These are phyloP conservation scores for Kwoniella sp. DNA, from an alignment of 768 basidiomycete genomes.

Conservation along the genomic window DNA sequence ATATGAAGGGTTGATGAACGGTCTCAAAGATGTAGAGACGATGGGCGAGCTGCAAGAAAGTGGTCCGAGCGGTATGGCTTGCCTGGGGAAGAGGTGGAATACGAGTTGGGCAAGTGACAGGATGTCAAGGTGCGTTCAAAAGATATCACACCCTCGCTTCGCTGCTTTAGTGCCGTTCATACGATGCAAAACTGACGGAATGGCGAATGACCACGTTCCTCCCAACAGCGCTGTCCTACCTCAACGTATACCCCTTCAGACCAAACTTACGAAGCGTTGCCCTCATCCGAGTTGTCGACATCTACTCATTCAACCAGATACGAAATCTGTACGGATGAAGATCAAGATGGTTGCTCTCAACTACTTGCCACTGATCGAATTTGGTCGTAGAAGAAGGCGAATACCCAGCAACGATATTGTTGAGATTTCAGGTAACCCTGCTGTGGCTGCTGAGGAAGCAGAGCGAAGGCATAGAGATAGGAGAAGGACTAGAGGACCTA, in stretches of 20 bases:
- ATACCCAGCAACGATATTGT: slow-evolving; percentile 6
- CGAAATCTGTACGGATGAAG: slow-evolving; percentile 92
- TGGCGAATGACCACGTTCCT: not conserved
- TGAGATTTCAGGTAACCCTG: not conserved
- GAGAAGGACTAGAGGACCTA: slow-evolving; percentile 24
- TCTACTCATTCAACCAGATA: slow-evolving; percentile 96
- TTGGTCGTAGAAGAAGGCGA: slow-evolving; percentile 52
- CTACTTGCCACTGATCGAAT: slow-evolving; percentile 83
- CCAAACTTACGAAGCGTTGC: slow-evolving; percentile 94
- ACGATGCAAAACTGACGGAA: too few relatives aligned
- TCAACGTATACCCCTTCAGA: slow-evolving; percentile 84
- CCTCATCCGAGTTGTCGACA: slow-evolving; percentile 75
- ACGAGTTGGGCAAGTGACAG: slow-evolving; percentile 67
- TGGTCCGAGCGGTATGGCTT: slow-evolving; percentile 59
- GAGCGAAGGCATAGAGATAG: slow-evolving; percentile 33
- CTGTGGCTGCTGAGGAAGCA: slow-evolving; percentile 23
- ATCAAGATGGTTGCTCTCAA: slow-evolving; percentile 96
- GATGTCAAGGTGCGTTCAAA: slow-evolving; percentile 16
- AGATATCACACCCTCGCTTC: not conserved
- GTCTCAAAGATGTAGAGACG: slow-evolving; percentile 66
- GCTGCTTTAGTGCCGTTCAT: not conserved
- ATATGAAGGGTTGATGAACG: slow-evolving; percentile 21
- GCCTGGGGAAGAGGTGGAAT: slow-evolving; percentile 66
- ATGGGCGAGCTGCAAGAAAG: slow-evolving; percentile 65
- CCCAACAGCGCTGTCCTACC: slow-evolving; percentile 71